phyloP scores from a whole-genome alignment of 1,284 basidiomycete species.

The Trichosporon coremiiforme region DNA sequence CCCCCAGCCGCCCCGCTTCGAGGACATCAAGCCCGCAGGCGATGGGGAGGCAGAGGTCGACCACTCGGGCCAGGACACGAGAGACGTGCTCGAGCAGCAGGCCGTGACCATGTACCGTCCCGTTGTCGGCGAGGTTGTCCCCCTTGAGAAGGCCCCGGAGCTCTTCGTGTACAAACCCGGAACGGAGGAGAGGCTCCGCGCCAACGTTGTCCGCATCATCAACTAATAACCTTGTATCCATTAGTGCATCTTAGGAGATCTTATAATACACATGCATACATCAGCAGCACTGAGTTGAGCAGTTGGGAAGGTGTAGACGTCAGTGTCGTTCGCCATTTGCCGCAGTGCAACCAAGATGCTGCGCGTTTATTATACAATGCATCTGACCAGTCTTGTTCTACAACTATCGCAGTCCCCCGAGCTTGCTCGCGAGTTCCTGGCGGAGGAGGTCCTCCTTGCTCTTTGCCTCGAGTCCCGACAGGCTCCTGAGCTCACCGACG shows the following conservation, averaged over 20 bases:
- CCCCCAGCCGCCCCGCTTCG: slow-evolving; percentile 11
- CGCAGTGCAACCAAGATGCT: no score
- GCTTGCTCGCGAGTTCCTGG: slow-evolving; percentile 80
- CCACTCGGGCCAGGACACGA: slow-evolving; percentile 45
- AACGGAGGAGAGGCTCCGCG: not conserved
- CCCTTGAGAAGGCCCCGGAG: slow-evolving; percentile 49
- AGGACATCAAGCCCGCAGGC: slow-evolving; percentile 45
- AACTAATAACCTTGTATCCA: slow-evolving; percentile 18
- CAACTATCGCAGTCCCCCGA: slow-evolving; percentile 46
- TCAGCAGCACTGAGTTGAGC: no score
- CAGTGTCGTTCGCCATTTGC: no score
- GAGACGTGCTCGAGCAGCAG: slow-evolving; percentile 53
- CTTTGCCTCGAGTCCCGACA: slow-evolving; percentile 81
- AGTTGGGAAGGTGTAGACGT: no score
- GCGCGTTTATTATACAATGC: slow-evolving; percentile 28
- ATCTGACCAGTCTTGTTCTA: slow-evolving; percentile 12
- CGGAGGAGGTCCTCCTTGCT: slow-evolving; percentile 81
- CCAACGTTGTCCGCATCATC: slow-evolving; percentile 21
- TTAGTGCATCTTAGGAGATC: slow-evolving; percentile 3
- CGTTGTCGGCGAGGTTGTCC: slow-evolving; percentile 36
- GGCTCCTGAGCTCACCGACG: slow-evolving; percentile 83
- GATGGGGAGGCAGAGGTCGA: slow-evolving; percentile 54
- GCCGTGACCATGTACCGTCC: slow-evolving; percentile 45
- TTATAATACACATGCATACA: slow-evolving; percentile 8
- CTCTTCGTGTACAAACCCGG: slow-evolving; percentile 35